phyloP scores from a whole-genome alignment of 2,329 filamentous ascomycete genomes.

The Grosmannia huntii region DNA sequence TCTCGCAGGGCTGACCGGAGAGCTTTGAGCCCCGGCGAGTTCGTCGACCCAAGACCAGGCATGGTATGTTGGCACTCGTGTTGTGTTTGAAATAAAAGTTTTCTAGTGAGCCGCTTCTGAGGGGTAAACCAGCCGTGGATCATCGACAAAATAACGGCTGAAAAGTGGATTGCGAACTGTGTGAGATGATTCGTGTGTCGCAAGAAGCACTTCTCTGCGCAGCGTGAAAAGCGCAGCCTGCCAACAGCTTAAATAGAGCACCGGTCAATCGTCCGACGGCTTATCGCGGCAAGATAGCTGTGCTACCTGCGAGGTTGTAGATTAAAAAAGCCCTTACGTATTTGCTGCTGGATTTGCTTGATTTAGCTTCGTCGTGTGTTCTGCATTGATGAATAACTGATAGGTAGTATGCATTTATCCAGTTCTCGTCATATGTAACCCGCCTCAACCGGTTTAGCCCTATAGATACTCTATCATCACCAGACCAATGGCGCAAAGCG shows the following conservation, averaged over 20 bases:
- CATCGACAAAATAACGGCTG: no score
- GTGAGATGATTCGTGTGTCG: no score
- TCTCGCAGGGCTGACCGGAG: slow-evolving; percentile 27
- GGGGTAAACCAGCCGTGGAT: no score
- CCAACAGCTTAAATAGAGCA: no score
- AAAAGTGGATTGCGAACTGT: no score
- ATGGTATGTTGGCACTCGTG: background rate
- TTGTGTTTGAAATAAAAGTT: background rate
- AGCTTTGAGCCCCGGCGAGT: slow-evolving; percentile 15
- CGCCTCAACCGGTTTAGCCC: no score
- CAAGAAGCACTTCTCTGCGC: no score
- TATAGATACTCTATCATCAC: no score
- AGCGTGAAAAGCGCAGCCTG: no score
- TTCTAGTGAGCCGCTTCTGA: no score
- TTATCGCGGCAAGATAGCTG: background rate
- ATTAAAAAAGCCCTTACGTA: background rate
- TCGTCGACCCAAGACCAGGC: background rate
- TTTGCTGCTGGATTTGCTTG: background rate
- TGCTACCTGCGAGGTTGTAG: no score
- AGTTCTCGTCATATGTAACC: background rate
- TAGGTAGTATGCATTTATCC: background rate
- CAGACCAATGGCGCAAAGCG: no score
- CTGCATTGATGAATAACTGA: background rate
- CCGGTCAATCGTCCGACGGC: background rate
- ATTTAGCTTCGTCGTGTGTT: background rate